These are phyloP conservation scores for Fusarium sp. DNA, from an alignment of 2,329 filamentous ascomycete genomes.

Conservation along the genomic window DNA sequence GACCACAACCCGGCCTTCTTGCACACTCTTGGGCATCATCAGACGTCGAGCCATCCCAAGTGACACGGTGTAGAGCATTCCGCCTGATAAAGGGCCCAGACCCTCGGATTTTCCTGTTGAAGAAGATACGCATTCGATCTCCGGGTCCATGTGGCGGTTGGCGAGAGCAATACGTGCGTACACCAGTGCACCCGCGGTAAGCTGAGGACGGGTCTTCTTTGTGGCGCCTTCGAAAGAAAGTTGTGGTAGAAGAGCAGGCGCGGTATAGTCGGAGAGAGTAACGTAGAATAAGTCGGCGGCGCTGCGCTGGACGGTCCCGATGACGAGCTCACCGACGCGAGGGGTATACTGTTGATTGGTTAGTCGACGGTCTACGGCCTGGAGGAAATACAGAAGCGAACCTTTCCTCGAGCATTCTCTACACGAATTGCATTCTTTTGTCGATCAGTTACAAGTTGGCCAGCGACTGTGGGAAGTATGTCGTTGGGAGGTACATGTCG, in stretches of 20 bases:
- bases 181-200: constrained; percentile 78
- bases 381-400: constrained; percentile 49
- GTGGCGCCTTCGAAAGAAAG: constrained; percentile 92
- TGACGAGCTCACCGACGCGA: constrained; percentile 81
- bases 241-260: constrained; percentile 77
- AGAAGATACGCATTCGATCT: constrained; percentile 88
- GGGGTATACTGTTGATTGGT: constrained; percentile 72
- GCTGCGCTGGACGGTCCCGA: constrained; percentile 83
- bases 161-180: constrained; percentile 85
- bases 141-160: constrained; percentile 84
- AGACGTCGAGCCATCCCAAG: constrained; percentile 82
- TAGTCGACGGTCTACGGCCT: background rate
- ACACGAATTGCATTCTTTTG: constrained; percentile 82
- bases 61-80: constrained; percentile 86
- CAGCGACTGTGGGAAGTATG: constrained; percentile 73
- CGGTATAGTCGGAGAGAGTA: constrained; percentile 71
- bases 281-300: constrained; percentile 82
- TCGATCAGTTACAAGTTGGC: constrained; percentile 71
- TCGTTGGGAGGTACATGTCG: constrained; percentile 81
- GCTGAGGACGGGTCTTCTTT: constrained; percentile 87
- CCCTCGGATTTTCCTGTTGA: constrained; percentile 89
- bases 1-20: constrained; percentile 72
- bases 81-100: constrained; percentile 81
- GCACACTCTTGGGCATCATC: constrained; percentile 69
- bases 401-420: constrained; percentile 74